These are phyloP conservation scores for Castanea sativa DNA, from an alignment of 306 rosid species.

Conservation along the genomic window DNA sequence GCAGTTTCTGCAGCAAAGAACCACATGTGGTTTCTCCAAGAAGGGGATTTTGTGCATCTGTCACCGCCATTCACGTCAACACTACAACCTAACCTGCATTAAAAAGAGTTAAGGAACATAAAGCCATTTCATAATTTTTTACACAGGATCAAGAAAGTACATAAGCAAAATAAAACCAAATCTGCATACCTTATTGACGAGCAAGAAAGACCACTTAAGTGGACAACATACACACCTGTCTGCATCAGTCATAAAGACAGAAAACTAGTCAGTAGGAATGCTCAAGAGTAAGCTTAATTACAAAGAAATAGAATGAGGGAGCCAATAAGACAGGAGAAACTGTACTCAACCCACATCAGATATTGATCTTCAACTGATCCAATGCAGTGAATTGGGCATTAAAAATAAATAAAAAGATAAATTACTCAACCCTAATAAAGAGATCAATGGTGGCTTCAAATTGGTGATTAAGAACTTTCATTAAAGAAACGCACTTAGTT, in stretches of 20 bases:
- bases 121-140: conserved; percentile 2
- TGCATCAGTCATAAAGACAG: not conserved
- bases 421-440: not conserved
- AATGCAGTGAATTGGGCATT: not conserved
- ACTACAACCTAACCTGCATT: conserved; percentile 46
- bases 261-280: not conserved
- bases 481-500: not conserved
- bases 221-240: conserved; percentile 11
- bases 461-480: not conserved
- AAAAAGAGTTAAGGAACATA: conserved; percentile 3
- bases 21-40: conserved; percentile 79
- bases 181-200: conserved; percentile 12
- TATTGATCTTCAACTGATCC: not conserved
- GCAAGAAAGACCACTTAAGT: not conserved
- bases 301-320: not conserved
- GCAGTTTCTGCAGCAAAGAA: conserved; percentile 85
- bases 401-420: not conserved
- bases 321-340: not conserved
- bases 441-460: not conserved
- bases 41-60: conserved; percentile 67
- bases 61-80: conserved; percentile 63
- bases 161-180: conserved; percentile 2
- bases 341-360: not conserved
- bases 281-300: not conserved
- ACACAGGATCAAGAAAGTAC: not conserved